These are phyloP conservation scores for Solanum sitiens DNA, from an alignment of 257 asterid species.

Conservation along the genomic window DNA sequence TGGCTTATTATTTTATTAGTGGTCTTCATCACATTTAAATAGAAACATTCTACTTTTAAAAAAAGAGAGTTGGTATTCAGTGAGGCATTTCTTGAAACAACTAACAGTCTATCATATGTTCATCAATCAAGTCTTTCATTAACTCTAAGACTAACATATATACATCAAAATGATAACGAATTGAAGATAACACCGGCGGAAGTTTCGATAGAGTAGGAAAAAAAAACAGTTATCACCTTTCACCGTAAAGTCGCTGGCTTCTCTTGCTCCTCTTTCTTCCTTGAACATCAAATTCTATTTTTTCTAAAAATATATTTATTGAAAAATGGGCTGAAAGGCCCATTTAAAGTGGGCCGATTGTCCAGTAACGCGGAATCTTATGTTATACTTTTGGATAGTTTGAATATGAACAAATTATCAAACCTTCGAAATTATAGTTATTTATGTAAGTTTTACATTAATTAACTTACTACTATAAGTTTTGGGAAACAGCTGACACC, in stretches of 20 bases:
- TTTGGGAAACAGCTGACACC: too few relatives aligned
- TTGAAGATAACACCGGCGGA: neutral
- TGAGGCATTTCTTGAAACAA: neutral
- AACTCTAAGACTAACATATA: neutral
- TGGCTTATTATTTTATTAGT: neutral
- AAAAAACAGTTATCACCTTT: neutral
- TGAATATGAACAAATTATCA: too few relatives aligned
- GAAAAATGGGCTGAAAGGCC: neutral
- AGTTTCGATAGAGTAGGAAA: neutral
- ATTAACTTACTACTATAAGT: too few relatives aligned
- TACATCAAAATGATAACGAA: neutral
- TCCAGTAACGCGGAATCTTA: too few relatives aligned
- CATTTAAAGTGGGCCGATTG: too few relatives aligned
- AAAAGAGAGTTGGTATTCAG: neutral
- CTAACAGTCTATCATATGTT: neutral
- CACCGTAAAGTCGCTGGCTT: neutral
- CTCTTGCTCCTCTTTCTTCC: too few relatives aligned
- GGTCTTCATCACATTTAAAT: neutral
- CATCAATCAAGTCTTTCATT: neutral
- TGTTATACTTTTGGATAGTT: too few relatives aligned
- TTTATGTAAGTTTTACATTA: too few relatives aligned
- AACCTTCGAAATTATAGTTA: too few relatives aligned
- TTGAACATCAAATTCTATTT: neutral
- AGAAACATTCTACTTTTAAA: neutral
- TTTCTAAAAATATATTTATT: neutral